Percentiles rank a stretch among this genome's conserved stretches.
These are phyloP conservation scores for Streptanthus diversifolius DNA, from an alignment of 345 rosid species.

Conservation along the genomic window DNA sequence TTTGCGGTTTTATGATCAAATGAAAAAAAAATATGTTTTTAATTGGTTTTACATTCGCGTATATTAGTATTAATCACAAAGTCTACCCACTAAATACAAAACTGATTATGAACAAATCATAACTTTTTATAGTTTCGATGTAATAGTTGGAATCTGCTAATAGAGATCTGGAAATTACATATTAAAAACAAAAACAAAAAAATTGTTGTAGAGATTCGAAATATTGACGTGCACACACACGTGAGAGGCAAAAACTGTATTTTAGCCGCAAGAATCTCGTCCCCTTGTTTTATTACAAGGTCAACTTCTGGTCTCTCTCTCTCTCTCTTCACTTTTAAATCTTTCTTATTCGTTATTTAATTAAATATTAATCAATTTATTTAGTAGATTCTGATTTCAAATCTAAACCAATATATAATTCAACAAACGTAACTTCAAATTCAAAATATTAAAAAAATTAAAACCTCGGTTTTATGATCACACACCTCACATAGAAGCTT, in stretches of 20 bases:
- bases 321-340: constrained; percentile 16
- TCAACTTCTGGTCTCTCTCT: constrained; percentile 40
- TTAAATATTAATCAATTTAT: not conserved
- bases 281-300: constrained; percentile 36
- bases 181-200: not conserved
- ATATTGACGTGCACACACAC: constrained; percentile 44
- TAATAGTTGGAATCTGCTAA: constrained; percentile 31
- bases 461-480: constrained; percentile 31
- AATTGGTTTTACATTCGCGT: not conserved
- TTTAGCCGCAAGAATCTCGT: constrained; percentile 38
- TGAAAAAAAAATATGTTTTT: not conserved
- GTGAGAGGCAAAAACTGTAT: constrained; percentile 31
- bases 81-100: not conserved
- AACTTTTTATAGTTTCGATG: constrained; percentile 25
- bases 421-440: constrained; percentile 22
- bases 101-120: constrained; percentile 7
- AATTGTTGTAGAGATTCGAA: not conserved
- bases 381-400: constrained; percentile 34
- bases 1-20: no score
- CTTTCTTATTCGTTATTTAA: not conserved
- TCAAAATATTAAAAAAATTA: not conserved
- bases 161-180: constrained; percentile 25
- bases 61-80: not conserved
- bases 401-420: constrained; percentile 23
- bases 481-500: constrained; percentile 35